These are phyloP conservation scores for Scutellaria baicalensis DNA, from an alignment of 257 asterid genomes.

Conservation along the genomic window DNA sequence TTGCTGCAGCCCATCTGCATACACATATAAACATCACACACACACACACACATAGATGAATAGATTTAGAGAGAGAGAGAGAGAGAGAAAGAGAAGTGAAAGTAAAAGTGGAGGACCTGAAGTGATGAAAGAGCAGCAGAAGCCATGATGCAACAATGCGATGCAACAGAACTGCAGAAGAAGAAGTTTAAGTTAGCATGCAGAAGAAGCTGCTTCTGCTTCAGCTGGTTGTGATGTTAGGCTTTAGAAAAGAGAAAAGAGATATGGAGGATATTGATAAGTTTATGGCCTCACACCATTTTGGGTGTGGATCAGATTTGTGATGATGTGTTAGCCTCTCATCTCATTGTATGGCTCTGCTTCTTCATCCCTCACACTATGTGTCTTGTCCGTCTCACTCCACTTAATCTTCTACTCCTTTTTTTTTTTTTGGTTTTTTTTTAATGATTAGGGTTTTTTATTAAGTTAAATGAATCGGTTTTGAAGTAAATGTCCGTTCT, in stretches of 20 bases:
- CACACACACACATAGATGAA: not conserved
- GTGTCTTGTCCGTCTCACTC: not conserved
- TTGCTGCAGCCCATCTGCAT: slow-evolving; percentile 66
- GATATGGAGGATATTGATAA: too few relatives aligned
- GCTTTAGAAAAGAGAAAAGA: too few relatives aligned
- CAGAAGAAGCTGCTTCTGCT: too few relatives aligned
- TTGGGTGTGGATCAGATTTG: not conserved
- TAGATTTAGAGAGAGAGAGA: not conserved
- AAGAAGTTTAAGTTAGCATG: not conserved
- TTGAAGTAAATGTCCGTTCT: too few relatives aligned
- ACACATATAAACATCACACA: too few relatives aligned
- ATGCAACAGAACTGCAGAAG: not conserved
- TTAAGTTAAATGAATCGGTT: too few relatives aligned
- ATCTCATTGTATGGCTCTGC: not conserved
- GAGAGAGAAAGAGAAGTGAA: not conserved
- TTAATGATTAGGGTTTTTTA: too few relatives aligned
- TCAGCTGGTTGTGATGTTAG: too few relatives aligned
- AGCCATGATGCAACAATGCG: slow-evolving; percentile 49
- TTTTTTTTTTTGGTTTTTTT: too few relatives aligned
- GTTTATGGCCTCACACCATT: too few relatives aligned
- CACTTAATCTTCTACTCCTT: not conserved
- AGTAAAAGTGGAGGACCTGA: slow-evolving; percentile 34
- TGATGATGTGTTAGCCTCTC: not conserved
- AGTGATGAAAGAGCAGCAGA: slow-evolving; percentile 83
- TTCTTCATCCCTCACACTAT: not conserved